Conservation (phyloP, 345 rosid genomes). For the Brassica rapa region DNA sequence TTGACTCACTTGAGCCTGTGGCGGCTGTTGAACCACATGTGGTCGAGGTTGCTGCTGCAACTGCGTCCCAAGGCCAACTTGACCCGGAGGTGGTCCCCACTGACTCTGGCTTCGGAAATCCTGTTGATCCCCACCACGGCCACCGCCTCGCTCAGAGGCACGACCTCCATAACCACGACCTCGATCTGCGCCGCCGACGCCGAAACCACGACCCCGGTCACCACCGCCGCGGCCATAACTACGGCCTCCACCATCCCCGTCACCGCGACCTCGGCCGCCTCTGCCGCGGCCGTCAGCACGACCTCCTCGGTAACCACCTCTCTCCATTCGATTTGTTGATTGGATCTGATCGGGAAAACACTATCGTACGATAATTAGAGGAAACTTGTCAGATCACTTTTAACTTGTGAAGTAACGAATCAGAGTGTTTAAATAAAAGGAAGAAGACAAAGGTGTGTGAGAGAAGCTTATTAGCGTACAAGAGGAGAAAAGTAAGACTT, state of each 20-base stretch:
- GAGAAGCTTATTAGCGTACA: background rate
- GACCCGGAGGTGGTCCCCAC: slow-evolving; percentile 32
- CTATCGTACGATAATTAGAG: background rate
- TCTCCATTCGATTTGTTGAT: slow-evolving; percentile 47
- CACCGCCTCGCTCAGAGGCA: slow-evolving; percentile 9
- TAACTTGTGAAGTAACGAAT: background rate
- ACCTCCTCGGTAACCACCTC: slow-evolving; percentile 41
- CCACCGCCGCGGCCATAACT: slow-evolving; percentile 9
- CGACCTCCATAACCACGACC: slow-evolving; percentile 27
- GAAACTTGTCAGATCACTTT: background rate
- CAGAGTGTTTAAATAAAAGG: background rate
- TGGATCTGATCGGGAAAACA: slow-evolving; percentile 34
- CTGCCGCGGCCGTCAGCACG: slow-evolving; percentile 19
- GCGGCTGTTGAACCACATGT: background rate
- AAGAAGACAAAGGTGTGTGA: background rate
- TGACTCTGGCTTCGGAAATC: slow-evolving; percentile 32
- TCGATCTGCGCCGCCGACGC: background rate
- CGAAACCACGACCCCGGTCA: background rate
- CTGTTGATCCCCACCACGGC: slow-evolving; percentile 18
- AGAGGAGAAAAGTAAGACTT: background rate
- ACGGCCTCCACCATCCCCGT: background rate
- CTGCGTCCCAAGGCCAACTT: slow-evolving; percentile 21
- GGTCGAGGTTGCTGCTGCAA: slow-evolving; percentile 17
- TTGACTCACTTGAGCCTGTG: background rate
- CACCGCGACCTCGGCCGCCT: slow-evolving; percentile 19